Evolutionary conservation across 306 rosid genomes (phyloP).

Genomic region (Citrullus colocynthis): DNA sequence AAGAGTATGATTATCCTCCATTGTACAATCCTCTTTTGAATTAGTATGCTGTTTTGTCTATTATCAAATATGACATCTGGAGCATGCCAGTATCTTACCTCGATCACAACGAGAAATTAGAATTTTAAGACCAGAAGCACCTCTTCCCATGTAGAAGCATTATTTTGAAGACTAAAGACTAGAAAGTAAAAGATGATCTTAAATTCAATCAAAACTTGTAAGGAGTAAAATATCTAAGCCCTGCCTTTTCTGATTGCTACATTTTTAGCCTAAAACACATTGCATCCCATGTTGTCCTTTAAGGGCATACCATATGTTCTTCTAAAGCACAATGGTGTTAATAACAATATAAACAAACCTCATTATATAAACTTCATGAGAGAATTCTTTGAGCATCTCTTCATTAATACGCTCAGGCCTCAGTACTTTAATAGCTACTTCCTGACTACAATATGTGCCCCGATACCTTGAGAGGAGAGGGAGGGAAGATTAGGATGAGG

Average conservation of each 20-base stretch:
- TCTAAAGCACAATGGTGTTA: neutral
- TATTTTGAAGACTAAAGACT: conserved; percentile 3
- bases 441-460: conserved; percentile 91
- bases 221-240: neutral
- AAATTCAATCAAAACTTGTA: neutral
- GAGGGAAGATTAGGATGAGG: conserved; percentile 26
- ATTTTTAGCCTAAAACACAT: conserved; percentile 1
- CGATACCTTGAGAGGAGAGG: conserved; percentile 51
- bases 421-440: conserved; percentile 90
- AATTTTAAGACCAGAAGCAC: neutral
- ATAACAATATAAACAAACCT: conserved; percentile 46
- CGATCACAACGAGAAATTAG: neutral
- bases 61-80: neutral
- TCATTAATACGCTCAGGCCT: conserved; percentile 69
- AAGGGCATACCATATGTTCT: neutral
- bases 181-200: conserved; percentile 1
- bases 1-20: neutral
- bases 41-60: neutral
- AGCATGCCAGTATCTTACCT: neutral
- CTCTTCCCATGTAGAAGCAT: neutral
- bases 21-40: neutral
- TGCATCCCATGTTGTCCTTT: neutral
- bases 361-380: conserved; percentile 98
- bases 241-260: neutral
- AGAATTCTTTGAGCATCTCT: conserved; percentile 85